Evolutionary conservation across 208 protist species (phyloP), one percentile per base, ranked within the genome.

Genomic region (Phytomonas serpens): DNA sequence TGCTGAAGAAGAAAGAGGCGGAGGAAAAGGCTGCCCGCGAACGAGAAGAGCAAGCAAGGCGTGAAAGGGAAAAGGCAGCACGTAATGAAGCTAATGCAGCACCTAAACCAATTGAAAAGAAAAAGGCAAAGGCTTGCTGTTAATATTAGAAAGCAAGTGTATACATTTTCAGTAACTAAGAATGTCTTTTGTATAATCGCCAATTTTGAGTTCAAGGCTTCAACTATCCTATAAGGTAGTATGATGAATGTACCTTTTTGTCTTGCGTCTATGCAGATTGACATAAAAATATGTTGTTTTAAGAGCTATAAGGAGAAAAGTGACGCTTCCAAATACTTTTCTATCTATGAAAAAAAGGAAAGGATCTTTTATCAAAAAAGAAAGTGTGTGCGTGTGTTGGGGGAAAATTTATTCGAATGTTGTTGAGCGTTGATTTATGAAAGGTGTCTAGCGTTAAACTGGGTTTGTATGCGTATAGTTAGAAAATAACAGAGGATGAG

Each of bases 51-150:
- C 19, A 64, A 52, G 61, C 31, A n/a, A 33, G 7, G 64, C 19
- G 34, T 61, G 30, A 27, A 27, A 34, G 47, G 38, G 62, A 74
- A 38, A 67, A 73, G 31, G 42, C 16, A 10, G 51, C 52, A 3
- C 31, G 65, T 42, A 72, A 78, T 57, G 23, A 34, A 68, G 70
- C 42, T 34, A 27, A 0, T 2, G 4, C 16, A 37, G 23, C 10
- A 19, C 5, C 67, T 30, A 34, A 64, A 69, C 37, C 38, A 69
- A 27, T 57, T 27, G 23, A 27, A 67, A 73, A 67, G 52, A 77
- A 80, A 34, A 75, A 92, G 78, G 86, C 85, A 71, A 80, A 86
- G 78, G 77, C 73, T 7, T 85, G 67, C 64, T 80, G 76, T 19
- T 88, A 84, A 66, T 88, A 78, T 76, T 75, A 81, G 77, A 64